Percentiles rank a stretch among this genome's conserved stretches.
Evolutionary conservation across 2,329 filamentous ascomycete species (phyloP).

Genomic region (Aphanoascus verrucosus): DNA sequence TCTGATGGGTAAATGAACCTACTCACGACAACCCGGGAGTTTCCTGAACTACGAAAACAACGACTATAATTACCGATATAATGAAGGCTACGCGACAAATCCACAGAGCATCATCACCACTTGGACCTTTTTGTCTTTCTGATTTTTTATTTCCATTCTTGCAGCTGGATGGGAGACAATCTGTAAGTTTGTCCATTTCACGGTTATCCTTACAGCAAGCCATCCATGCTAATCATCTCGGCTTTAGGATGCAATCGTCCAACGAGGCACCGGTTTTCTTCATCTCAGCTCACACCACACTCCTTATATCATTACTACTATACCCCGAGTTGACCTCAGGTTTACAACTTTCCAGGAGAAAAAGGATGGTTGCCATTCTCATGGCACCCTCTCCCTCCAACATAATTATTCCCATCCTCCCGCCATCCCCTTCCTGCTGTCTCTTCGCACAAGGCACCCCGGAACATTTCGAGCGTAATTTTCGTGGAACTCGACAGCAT

Average conservation of each 20-base stretch:
- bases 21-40: background rate
- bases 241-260: background rate
- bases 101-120: background rate
- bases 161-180: background rate
- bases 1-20: background rate
- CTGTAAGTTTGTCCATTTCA: background rate
- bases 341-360: background rate
- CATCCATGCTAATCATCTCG: background rate
- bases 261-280: background rate
- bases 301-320: background rate
- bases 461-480: background rate
- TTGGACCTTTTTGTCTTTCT: background rate
- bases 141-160: background rate
- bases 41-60: background rate
- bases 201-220: background rate
- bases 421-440: background rate
- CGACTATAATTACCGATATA: background rate
- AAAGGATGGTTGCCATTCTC: background rate
- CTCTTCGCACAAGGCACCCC: background rate
- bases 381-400: background rate
- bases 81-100: background rate
- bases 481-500: background rate
- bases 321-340: background rate
- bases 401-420: background rate
- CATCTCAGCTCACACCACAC: background rate